Base-by-base conservation (phyloP, 192 early-diverging fungal genomes). In the Linnemannia schmuckeri region DNA sequence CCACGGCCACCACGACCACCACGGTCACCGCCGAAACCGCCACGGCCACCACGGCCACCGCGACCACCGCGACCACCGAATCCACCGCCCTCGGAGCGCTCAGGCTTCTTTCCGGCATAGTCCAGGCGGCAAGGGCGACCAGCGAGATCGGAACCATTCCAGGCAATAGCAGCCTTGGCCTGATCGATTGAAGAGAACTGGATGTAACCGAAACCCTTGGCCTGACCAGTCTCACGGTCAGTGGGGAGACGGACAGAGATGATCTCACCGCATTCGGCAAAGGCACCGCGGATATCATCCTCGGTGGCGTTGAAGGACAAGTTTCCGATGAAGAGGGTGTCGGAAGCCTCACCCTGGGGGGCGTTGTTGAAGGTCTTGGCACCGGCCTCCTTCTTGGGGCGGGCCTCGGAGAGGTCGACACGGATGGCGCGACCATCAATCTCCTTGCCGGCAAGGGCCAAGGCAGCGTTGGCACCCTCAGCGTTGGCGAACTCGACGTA, bases 161-260 rank as follows among this genome's bases (percentile, higher is more conserved):
- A 90, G 72, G 93, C 90, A 87, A 93, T 90, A 24, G 95, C 90
- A 33, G 96, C 96, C 82, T 96, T 89, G 77, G 95, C 96, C 30
- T 89, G 88, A 38, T 90, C 94, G 57, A 88, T 88, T 72, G 90
- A 81, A 47, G 88, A 85, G 81, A 97, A 99, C 82, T 97, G 94
- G 44, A 98, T 92, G 90, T 98, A 98, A 82, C 96, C 97, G 87
- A 96, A 96, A 37, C 95, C 96, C 89, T 95, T 95, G 78, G 92
- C 83, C 75, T 92, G 88, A 69, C 94, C 95, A 79, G 93, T 92
- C 70, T 96, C 95, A 18, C 90, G 85, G 88, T 96, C 93, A 47
- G 92, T 95, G 66, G 95, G 95, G 77, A 96, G 77, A 68, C 96
- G 91, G 68, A 93, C 86, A 7, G 88, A 85, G 70, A 94, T 87